Conservation (phyloP, 2,329 filamentous ascomycete species). For the Colletotrichum tropicicola region DNA sequence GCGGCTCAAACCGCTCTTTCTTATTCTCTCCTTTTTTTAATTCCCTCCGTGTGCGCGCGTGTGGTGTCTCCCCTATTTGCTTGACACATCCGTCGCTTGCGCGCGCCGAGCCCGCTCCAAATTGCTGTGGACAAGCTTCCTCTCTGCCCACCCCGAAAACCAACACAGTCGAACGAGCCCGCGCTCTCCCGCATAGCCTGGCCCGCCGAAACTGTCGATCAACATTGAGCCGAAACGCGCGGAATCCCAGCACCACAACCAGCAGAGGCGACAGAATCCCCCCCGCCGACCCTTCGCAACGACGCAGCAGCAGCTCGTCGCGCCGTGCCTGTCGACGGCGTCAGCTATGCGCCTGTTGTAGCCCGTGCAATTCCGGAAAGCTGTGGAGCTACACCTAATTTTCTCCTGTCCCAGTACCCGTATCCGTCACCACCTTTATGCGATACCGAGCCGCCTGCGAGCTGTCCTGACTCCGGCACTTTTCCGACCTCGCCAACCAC, state of each 20-base stretch:
- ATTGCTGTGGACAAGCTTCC: not conserved
- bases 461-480: slow-evolving; percentile 10
- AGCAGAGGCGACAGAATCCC: not conserved
- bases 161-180: not conserved
- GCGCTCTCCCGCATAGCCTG: slow-evolving; percentile 31
- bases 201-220: slow-evolving; percentile 49
- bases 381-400: slow-evolving; percentile 30
- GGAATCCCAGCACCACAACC: slow-evolving; percentile 21
- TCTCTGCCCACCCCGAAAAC: not conserved
- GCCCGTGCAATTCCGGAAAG: slow-evolving; percentile 22
- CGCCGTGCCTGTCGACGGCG: not conserved
- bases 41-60: not conserved
- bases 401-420: slow-evolving; percentile 15
- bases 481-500: slow-evolving; percentile 11
- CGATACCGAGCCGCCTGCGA: slow-evolving; percentile 9
- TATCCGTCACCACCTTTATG: slow-evolving; percentile 2
- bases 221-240: slow-evolving; percentile 46
- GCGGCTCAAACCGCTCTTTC: not conserved
- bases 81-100: not conserved
- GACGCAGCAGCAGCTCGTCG: no score
- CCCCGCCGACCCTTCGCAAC: slow-evolving; percentile 10
- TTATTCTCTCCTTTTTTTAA: slow-evolving; percentile 5
- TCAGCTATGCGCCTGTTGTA: slow-evolving; percentile 24
- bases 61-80: not conserved
- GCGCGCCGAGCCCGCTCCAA: no score